A percentile compares a stretch with the other conserved stretches of the same genome.
phyloP scores from a whole-genome alignment of 176 grass and related monocot species.

The Cymbopogon citratus region DNA sequence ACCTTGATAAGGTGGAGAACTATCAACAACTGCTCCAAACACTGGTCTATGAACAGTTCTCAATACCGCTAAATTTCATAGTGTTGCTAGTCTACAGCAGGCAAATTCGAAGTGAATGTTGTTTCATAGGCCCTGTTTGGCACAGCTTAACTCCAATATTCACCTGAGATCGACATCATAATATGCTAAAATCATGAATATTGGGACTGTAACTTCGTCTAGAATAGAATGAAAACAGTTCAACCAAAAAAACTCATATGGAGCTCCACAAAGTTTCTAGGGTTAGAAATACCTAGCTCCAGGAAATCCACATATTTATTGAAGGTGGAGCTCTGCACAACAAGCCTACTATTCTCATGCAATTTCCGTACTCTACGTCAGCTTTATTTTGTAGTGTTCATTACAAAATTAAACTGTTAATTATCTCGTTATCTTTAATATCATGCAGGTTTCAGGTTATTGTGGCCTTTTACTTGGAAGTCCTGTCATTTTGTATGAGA shows the following conservation, averaged over 20 bases:
- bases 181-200: neutral
- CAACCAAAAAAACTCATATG: neutral
- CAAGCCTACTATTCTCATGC: neutral
- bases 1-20: conserved; percentile 18
- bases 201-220: neutral
- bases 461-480: conserved; percentile 93
- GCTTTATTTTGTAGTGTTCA: neutral
- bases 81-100: neutral
- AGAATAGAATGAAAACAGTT: neutral
- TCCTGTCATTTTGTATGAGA: conserved; percentile 92
- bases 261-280: neutral
- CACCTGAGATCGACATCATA: neutral
- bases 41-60: conserved; percentile 3
- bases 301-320: neutral
- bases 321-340: neutral
- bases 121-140: neutral
- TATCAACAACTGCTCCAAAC: neutral
- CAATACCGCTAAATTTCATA: neutral
- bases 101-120: neutral
- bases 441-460: conserved; percentile 83
- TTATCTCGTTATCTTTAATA: conserved; percentile 22
- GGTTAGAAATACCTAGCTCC: neutral
- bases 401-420: neutral
- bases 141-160: neutral
- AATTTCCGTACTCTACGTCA: neutral